These are phyloP conservation scores for Phytophthora idaei DNA, from an alignment of 352 stramenopile genomes.

Conservation along the genomic window DNA sequence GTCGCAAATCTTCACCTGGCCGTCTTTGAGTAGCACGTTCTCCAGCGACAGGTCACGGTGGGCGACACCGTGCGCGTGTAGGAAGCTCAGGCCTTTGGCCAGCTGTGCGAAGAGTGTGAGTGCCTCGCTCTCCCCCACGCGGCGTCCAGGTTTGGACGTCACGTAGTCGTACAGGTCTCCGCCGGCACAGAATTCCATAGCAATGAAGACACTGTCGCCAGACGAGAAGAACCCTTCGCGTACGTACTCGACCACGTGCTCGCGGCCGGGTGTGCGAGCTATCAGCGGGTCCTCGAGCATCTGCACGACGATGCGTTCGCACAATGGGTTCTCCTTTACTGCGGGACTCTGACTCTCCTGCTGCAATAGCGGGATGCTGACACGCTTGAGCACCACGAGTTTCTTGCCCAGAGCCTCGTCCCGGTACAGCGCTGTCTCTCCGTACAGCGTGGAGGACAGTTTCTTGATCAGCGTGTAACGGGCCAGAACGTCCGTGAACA, in stretches of 20 bases:
- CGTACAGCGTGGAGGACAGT: conserved; percentile 57
- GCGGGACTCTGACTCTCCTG: conserved; percentile 31
- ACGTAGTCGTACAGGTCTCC: conserved; percentile 67
- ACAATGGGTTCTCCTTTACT: conserved; percentile 50
- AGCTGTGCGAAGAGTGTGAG: conserved; percentile 47
- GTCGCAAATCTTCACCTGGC: conserved; percentile 56
- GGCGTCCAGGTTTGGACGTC: conserved; percentile 33
- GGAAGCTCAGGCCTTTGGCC: conserved; percentile 43
- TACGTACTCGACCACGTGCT: conserved; percentile 50
- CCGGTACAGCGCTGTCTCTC: conserved; percentile 57
- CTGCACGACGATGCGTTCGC: conserved; percentile 54
- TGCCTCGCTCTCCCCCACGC: conserved; percentile 43
- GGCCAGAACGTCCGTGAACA: conserved; percentile 23
- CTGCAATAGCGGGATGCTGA: conserved; percentile 43
- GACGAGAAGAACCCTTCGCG: conserved; percentile 46
- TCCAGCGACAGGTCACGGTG: conserved; percentile 66
- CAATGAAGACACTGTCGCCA: conserved; percentile 50
- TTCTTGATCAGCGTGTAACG: conserved; percentile 46
- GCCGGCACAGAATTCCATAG: conserved; percentile 71
- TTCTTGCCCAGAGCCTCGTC: conserved; percentile 34
- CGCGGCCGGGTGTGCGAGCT: conserved; percentile 34
- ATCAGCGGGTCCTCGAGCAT: conserved; percentile 36
- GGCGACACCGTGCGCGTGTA: conserved; percentile 53
- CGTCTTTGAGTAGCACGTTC: conserved; percentile 56
- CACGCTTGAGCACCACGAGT: conserved; percentile 66